Conservation (phyloP, 2,329 filamentous ascomycete species). For the Monilinia aucupariae region DNA sequence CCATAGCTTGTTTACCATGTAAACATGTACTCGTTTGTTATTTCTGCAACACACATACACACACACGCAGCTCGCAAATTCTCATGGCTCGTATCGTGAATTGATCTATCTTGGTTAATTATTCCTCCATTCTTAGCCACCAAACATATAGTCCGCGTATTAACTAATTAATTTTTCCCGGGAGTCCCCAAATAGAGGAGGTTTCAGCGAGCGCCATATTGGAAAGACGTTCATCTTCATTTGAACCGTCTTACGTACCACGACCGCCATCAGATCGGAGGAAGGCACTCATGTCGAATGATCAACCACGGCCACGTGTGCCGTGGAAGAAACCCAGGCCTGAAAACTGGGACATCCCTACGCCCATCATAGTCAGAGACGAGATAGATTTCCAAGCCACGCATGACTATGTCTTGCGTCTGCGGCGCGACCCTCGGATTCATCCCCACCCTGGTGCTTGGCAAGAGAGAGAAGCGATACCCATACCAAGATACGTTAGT, state of each 20-base stretch:
- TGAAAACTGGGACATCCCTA: not conserved
- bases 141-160: not conserved
- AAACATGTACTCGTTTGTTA: not conserved
- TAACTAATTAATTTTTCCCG: not conserved
- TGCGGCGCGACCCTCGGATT: not conserved
- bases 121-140: not conserved
- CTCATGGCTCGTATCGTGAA: not conserved
- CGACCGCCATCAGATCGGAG: not conserved
- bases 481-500: not conserved
- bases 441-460: not conserved
- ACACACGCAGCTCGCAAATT: not conserved
- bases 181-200: not conserved
- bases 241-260: not conserved
- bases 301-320: not conserved
- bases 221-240: not conserved
- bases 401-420: not conserved
- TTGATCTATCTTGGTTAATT: not conserved
- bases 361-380: not conserved
- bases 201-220: not conserved
- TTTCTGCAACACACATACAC: not conserved
- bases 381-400: constrained; percentile 1
- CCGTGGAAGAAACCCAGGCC: not conserved
- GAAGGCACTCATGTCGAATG: not conserved
- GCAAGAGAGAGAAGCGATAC: not conserved
- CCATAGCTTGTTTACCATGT: not conserved